A percentile compares a stretch with the other conserved stretches of the same genome.
These are phyloP conservation scores for Acorus gramineus DNA, from an alignment of 106 monocot species.

Conservation along the genomic window DNA sequence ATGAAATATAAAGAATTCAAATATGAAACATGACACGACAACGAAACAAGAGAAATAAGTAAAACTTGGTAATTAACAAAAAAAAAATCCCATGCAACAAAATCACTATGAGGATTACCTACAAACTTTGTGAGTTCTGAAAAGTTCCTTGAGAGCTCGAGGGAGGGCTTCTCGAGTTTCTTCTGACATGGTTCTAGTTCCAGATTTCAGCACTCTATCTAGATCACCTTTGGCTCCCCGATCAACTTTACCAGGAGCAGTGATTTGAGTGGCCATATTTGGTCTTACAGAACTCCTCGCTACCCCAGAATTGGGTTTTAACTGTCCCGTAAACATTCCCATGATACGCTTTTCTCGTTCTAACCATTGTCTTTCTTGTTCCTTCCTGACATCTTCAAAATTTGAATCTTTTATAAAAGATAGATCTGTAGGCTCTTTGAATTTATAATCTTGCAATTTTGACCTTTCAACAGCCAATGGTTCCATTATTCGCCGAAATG, in stretches of 20 bases:
- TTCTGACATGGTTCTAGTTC: constrained; percentile 21
- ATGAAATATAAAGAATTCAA: no score
- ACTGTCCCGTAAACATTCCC: constrained; percentile 6
- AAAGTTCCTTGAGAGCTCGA: constrained; percentile 42
- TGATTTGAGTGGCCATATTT: constrained; percentile 2
- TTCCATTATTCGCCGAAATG: constrained; percentile 15
- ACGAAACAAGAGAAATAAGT: no score
- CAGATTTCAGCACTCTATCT: constrained; percentile 2
- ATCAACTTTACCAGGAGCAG: constrained; percentile 12
- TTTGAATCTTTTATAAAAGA: constrained; percentile 32
- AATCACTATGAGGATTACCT: constrained; percentile 32
- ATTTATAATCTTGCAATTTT: constrained; percentile 57
- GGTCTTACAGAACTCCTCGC: constrained; percentile 13
- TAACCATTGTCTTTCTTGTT: constrained; percentile 53
- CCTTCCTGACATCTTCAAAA: constrained; percentile 44
- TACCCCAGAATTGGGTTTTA: constrained; percentile 1
- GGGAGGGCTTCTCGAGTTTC: constrained; percentile 46
- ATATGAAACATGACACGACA: no score
- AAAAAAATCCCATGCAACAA: background rate
- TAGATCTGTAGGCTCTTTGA: constrained; percentile 38
- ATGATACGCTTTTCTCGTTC: constrained; percentile 29
- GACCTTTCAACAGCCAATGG: constrained; percentile 44
- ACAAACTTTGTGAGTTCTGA: constrained; percentile 37
- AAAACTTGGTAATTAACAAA: background rate
- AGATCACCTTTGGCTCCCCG: background rate